Percentiles rank a stretch among this genome's conserved stretches.
phyloP scores from a whole-genome alignment of 2,329 filamentous ascomycete genomes.

The Pseudogymnoascus pannorum region DNA sequence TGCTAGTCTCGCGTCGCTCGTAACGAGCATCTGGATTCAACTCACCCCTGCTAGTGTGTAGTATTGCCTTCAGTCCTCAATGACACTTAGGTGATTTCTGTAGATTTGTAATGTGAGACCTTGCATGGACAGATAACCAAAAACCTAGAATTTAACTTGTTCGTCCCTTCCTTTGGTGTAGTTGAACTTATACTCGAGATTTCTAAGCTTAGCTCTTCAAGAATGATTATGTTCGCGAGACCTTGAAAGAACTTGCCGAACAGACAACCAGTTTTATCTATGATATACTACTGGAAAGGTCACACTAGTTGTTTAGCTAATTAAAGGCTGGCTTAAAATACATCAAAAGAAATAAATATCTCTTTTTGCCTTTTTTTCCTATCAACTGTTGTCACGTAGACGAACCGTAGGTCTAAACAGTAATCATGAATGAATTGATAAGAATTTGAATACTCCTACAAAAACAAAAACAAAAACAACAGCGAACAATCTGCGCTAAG shows the following conservation, averaged over 20 bases:
- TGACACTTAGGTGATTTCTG: not conserved
- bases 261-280: constrained; percentile 18
- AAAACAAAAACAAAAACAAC: not conserved
- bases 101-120: not conserved
- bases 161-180: not conserved
- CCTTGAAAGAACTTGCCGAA: constrained; percentile 20
- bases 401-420: not conserved
- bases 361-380: not conserved
- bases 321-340: not conserved
- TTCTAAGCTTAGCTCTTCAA: constrained; percentile 21
- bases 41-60: not conserved
- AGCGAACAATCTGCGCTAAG: not conserved
- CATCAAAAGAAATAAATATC: not conserved
- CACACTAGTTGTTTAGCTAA: constrained; percentile 9
- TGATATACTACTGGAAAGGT: constrained; percentile 24
- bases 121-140: not conserved
- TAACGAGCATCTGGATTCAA: not conserved
- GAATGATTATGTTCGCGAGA: constrained; percentile 18
- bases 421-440: not conserved
- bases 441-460: not conserved
- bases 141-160: not conserved
- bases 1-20: not conserved
- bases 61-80: not conserved
- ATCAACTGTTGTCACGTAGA: not conserved
- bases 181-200: constrained; percentile 13